These are phyloP conservation scores for Xerophyta viscosa DNA, from an alignment of 106 monocot species.

Conservation along the genomic window DNA sequence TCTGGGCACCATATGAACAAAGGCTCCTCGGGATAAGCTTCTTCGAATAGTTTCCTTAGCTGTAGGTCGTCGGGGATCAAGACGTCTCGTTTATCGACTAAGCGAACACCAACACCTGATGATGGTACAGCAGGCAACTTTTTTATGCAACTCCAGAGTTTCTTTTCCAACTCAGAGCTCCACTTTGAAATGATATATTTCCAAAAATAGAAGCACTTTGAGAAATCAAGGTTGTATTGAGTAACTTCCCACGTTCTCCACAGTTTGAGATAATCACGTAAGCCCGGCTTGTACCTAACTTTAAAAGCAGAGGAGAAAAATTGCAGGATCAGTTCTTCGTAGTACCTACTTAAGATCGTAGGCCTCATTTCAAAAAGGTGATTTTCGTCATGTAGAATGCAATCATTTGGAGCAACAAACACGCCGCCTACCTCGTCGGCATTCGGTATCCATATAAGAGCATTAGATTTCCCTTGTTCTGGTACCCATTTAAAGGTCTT, in stretches of 20 bases:
- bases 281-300: background rate
- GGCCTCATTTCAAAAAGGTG: background rate
- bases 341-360: background rate
- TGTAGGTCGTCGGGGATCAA: background rate
- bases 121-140: background rate
- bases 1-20: background rate
- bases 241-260: constrained; percentile 1
- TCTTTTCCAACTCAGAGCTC: background rate
- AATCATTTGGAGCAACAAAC: background rate
- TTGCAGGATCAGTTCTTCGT: background rate
- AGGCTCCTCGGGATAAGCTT: background rate
- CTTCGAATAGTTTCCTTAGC: background rate
- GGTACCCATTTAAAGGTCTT: background rate
- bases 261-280: background rate
- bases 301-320: background rate
- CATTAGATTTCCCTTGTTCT: background rate
- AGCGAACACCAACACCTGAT: background rate
- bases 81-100: background rate
- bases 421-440: background rate
- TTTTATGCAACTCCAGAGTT: background rate
- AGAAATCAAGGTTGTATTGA: background rate
- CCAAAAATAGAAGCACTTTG: background rate
- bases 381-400: background rate
- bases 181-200: background rate
- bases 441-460: background rate